Evolutionary conservation across 257 asterid genomes (phyloP), one percentile per base, ranked within the genome.

Genomic region (Lantana camara): DNA sequence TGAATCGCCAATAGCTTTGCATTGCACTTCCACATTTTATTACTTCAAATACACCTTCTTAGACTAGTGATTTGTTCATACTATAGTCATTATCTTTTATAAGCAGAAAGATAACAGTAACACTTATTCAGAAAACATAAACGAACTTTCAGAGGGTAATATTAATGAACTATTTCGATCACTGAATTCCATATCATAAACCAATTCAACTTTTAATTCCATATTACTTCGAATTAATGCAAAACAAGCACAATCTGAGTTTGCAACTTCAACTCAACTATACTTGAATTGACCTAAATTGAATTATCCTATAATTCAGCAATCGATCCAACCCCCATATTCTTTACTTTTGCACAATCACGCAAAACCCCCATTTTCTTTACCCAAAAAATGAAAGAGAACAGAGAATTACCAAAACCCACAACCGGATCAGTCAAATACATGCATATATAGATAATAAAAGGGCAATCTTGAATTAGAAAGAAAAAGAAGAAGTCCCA

Each of bases 201-300:
- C 21, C 3, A 23, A 47, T 35, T 19, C 15, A 21, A 60, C 8
- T 61, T 45, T 24, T 19, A 60, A 19, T 41, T 6, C 51, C 62
- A 59, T 50, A 29, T 21, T 11, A 44, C 16, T 7, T 16, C 62
- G 19, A 57, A 66, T 30, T 55, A 60, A 62, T 22, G 15, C 4
- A 29, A 30, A 30, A 17, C 64, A 51, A 47, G 8, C 21, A 17
- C 50, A 60, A 63, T 37, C 68, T 41, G 46, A 62, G 42, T 37
- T 14, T 64, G 14, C 38, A 52, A 51, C 62, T 51, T 69, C 65
- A 42, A 72, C 14, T 15, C 34, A 58, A 42, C 32, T 15, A 15
- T 12, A 40, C 37, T 11, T 23, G 42, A 42, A 13, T 57, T 42
- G 58, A 44, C 51, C 35, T 42, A 63, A 48, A 72, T 57, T 71